These are phyloP conservation scores for Phialocephala sp. DNA, from an alignment of 2,329 filamentous ascomycete species.

Conservation along the genomic window DNA sequence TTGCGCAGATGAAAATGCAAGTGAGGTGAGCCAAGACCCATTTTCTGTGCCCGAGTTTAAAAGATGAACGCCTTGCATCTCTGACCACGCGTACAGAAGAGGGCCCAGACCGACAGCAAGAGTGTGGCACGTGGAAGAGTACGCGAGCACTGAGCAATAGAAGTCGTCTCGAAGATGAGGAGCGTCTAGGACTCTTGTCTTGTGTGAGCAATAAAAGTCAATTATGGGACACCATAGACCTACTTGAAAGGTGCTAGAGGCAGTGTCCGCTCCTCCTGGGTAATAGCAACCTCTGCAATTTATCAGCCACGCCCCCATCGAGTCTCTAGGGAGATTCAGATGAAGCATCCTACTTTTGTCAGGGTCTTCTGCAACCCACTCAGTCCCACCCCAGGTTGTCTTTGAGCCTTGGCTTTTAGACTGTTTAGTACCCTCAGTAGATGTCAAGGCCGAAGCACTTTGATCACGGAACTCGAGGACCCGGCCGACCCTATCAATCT, in stretches of 20 bases:
- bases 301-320: constrained; percentile 17
- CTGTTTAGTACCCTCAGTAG: constrained; percentile 28
- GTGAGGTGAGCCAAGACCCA: constrained; percentile 72
- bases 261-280: constrained; percentile 52
- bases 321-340: background rate
- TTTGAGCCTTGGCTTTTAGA: constrained; percentile 32
- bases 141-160: constrained; percentile 91
- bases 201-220: constrained; percentile 41
- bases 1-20: constrained; percentile 85
- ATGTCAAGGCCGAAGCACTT: constrained; percentile 36
- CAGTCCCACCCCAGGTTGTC: constrained; percentile 45
- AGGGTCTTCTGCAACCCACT: constrained; percentile 37
- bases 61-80: constrained; percentile 68
- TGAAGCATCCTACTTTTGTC: constrained; percentile 15
- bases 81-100: constrained; percentile 88
- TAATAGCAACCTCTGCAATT: constrained; percentile 36
- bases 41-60: constrained; percentile 55
- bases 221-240: background rate
- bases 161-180: constrained; percentile 91
- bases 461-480: constrained; percentile 62
- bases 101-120: constrained; percentile 84
- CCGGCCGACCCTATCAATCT: constrained; percentile 73
- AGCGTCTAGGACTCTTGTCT: constrained; percentile 79
- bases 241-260: constrained; percentile 76
- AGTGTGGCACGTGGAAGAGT: constrained; percentile 74